These are phyloP conservation scores for Candida ulmi DNA, from an alignment of 805 yeast genomes.

Conservation along the genomic window DNA sequence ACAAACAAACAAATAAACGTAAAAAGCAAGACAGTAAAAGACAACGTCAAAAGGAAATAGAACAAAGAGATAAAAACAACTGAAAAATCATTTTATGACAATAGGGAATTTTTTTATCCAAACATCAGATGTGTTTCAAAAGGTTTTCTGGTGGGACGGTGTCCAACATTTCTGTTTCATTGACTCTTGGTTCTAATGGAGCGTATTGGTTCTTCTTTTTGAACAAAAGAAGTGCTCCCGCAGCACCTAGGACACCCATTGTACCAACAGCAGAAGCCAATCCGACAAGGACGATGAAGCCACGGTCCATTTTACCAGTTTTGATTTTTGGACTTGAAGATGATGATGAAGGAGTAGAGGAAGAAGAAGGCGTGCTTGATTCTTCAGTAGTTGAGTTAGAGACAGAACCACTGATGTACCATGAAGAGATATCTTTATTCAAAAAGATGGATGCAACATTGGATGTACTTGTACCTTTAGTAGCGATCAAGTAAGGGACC, in stretches of 20 bases:
- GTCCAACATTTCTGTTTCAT: constrained; percentile 55
- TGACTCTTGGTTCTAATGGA: constrained; percentile 48
- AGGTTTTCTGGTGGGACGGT: constrained; percentile 58
- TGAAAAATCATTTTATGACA: background rate
- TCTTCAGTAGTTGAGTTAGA: constrained; percentile 13
- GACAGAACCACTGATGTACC: constrained; percentile 23
- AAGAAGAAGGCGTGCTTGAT: constrained; percentile 13
- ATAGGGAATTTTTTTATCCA: too few species aligned
- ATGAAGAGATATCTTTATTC: constrained; percentile 32
- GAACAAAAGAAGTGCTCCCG: constrained; percentile 31
- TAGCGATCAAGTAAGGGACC: constrained; percentile 56
- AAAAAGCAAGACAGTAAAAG: too few species aligned
- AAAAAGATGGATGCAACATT: constrained; percentile 26
- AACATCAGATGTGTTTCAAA: constrained; percentile 29
- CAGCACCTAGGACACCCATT: constrained; percentile 33
- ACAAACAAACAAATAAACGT: too few species aligned
- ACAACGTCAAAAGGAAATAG: background rate
- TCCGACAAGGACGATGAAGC: constrained; percentile 64
- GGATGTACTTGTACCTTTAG: constrained; percentile 19
- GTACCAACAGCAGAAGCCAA: constrained; percentile 61
- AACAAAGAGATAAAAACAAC: background rate
- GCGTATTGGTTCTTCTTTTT: constrained; percentile 33
- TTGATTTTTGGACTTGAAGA: constrained; percentile 8
- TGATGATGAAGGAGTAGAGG: constrained; percentile 16
- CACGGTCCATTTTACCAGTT: constrained; percentile 33